phyloP scores from a whole-genome alignment of 495 filamentous ascomycete species.

The Podospora conica region DNA sequence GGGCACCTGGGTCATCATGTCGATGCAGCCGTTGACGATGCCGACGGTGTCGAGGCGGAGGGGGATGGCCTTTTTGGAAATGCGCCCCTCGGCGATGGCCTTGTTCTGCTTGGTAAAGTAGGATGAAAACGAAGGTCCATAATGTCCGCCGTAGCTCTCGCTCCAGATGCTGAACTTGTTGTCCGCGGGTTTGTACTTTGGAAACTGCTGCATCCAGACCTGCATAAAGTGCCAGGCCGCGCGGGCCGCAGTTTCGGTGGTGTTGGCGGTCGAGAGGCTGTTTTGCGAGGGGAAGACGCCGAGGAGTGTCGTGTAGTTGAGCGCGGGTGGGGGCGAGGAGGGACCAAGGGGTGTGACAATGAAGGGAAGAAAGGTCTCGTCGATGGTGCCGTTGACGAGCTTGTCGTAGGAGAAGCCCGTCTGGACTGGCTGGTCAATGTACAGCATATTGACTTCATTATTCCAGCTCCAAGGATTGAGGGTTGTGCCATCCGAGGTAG shows the following conservation, averaged over 20 bases:
- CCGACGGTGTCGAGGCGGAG: slow-evolving; percentile 51
- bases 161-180: slow-evolving; percentile 54
- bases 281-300: slow-evolving; percentile 40
- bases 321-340: slow-evolving; percentile 15
- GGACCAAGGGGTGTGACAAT: slow-evolving; percentile 16
- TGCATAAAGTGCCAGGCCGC: slow-evolving; percentile 56
- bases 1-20: slow-evolving; percentile 56
- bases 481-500: slow-evolving; percentile 24
- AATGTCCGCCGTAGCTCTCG: slow-evolving; percentile 61
- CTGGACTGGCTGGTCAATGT: slow-evolving; percentile 38
- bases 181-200: slow-evolving; percentile 45
- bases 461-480: slow-evolving; percentile 19
- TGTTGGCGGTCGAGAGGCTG: slow-evolving; percentile 45
- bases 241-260: slow-evolving; percentile 49
- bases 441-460: slow-evolving; percentile 18
- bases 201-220: slow-evolving; percentile 59
- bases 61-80: slow-evolving; percentile 33
- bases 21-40: slow-evolving; percentile 69
- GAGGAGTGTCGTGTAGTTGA: slow-evolving; percentile 34
- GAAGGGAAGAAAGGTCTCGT: slow-evolving; percentile 15
- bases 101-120: slow-evolving; percentile 40
- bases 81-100: not conserved
- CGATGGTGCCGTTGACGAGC: slow-evolving; percentile 29
- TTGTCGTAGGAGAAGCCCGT: slow-evolving; percentile 44
- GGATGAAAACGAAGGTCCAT: slow-evolving; percentile 47